Evolutionary conservation across 306 rosid species (phyloP), one percentile per base, ranked within the genome.

Genomic region (Corylus heterophylla): DNA sequence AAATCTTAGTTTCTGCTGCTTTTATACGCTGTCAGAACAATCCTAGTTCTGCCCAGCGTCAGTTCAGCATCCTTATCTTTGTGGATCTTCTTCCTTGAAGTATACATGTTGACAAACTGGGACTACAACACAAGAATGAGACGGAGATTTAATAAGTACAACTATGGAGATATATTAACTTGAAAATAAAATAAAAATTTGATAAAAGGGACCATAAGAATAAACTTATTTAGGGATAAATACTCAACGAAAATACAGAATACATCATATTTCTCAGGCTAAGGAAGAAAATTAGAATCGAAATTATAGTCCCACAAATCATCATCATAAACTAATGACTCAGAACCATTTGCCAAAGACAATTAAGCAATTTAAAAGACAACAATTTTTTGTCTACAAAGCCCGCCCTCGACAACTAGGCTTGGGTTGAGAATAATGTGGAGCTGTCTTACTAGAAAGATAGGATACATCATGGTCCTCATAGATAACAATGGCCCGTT

Each of bases 61-160:
- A n/a, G n/a, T n/a, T n/a, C 93, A 5, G 78, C 90, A 79, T 87
- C 92, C 81, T 86, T 89, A 29, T 89, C 97, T 62, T 91, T 91
- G 78, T 79, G 88, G 79, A 91, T 91, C 71, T 91, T 91, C 89
- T 86, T 89, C 85, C 89, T 88, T 49, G 92, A 82, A 2, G 97
- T 85, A 73, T 51, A 91, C 97, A 91, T 91, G 75, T 42, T 42
- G 45, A 42, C 45, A 42, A 42, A 42, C 81, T n/a, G 54, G 29
- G 16, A 17, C 39, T 16, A 55, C 12, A 55, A 42, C 72, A 67
- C 14, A 67, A 39, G 27, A 67, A 22, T 39, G 72, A 14, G 14
- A 67, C 4, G n/a, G 22, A 35, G 17, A 64, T 64, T 31, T 64
- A 3, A n/a, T 9, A 10, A 39, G 72, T 67, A 25, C 31, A 59